A percentile compares a stretch with the other conserved stretches of the same genome.
These are phyloP conservation scores for Tuber borchii DNA, from an alignment of 495 filamentous ascomycete genomes.

Conservation along the genomic window DNA sequence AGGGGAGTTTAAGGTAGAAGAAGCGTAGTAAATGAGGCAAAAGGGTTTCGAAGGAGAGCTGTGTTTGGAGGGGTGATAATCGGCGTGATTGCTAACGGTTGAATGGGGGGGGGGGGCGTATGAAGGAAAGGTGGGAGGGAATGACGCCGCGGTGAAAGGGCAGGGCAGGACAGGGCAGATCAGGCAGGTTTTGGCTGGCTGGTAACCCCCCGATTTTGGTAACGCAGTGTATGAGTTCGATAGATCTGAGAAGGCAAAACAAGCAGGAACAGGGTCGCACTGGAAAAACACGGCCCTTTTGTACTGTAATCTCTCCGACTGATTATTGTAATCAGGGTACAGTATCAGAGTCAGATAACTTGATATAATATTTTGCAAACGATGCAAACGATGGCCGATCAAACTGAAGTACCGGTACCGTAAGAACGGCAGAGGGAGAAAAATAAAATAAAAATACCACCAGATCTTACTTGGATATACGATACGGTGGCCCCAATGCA, in stretches of 20 bases:
- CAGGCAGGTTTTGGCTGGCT: background rate
- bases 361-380: background rate
- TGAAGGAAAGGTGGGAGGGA: background rate
- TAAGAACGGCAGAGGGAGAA: background rate
- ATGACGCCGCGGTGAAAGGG: constrained; percentile 1
- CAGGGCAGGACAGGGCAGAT: background rate
- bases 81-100: background rate
- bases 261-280: background rate
- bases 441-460: background rate
- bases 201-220: background rate
- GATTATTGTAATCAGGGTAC: background rate
- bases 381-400: background rate
- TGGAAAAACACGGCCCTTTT: background rate
- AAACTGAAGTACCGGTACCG: background rate
- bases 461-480: background rate
- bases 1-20: background rate
- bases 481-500: background rate
- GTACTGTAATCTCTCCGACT: background rate
- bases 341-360: background rate
- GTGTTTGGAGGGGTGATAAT: background rate
- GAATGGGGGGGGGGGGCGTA: background rate
- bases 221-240: background rate
- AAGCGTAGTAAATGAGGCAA: background rate
- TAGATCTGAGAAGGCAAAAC: background rate
- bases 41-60: background rate